These are phyloP conservation scores for Sugiyamaella smithiae DNA, from an alignment of 805 yeast species.

Conservation along the genomic window DNA sequence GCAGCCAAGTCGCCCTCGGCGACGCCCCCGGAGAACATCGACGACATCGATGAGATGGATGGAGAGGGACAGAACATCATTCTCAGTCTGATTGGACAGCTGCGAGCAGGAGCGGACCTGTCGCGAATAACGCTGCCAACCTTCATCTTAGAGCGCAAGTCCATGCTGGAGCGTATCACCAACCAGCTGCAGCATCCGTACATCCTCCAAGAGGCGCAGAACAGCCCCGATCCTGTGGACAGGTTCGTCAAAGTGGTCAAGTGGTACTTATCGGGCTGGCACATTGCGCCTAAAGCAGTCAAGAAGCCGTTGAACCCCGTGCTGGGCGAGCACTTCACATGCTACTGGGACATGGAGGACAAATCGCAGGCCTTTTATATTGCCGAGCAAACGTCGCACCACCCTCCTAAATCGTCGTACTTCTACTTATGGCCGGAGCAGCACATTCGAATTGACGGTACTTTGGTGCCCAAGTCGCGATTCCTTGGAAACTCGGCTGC, in stretches of 20 bases:
- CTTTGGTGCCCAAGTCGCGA: slow-evolving; percentile 78
- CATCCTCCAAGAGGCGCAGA: slow-evolving; percentile 66
- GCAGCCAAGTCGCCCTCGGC: slow-evolving; percentile 5
- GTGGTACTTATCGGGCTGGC: slow-evolving; percentile 97
- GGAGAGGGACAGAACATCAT: slow-evolving; percentile 84
- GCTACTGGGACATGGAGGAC: slow-evolving; percentile 82
- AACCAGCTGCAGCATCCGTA: slow-evolving; percentile 78
- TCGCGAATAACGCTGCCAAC: slow-evolving; percentile 92
- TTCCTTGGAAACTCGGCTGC: slow-evolving; percentile 96
- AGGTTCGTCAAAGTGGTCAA: slow-evolving; percentile 73
- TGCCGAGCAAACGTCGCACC: slow-evolving; percentile 95
- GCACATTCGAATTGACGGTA: slow-evolving; percentile 83
- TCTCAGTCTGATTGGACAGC: slow-evolving; percentile 82
- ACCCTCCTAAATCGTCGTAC: slow-evolving; percentile 96
- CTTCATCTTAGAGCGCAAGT: slow-evolving; percentile 88
- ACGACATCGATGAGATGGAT: slow-evolving; percentile 87
- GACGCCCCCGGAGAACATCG: slow-evolving; percentile 10
- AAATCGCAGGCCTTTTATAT: slow-evolving; percentile 72
- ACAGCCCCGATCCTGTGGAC: slow-evolving; percentile 52
- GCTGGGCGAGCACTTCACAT: slow-evolving; percentile 83
- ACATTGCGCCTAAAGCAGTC: slow-evolving; percentile 97
- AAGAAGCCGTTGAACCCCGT: slow-evolving; percentile 96
- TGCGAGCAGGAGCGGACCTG: slow-evolving; percentile 89
- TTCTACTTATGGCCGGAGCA: slow-evolving; percentile 82
- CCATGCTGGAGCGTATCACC: slow-evolving; percentile 94